Evolutionary conservation across 2,329 filamentous ascomycete genomes (phyloP).

Genomic region (Ploettnerulaceae sp.): DNA sequence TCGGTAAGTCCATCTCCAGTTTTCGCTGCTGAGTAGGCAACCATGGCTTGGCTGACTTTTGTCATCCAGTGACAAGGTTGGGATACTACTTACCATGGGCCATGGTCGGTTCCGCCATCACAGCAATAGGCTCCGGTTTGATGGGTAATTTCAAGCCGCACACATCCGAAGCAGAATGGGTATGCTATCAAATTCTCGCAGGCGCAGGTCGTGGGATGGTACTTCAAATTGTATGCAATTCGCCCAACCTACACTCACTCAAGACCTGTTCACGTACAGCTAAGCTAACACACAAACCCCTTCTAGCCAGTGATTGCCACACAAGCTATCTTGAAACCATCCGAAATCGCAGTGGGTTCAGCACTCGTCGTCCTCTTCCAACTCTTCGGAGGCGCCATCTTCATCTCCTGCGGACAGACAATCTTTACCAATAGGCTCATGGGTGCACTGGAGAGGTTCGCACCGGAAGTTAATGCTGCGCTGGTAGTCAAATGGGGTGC

Average conservation of each 20-base stretch:
- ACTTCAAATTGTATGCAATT: slow-evolving; percentile 22
- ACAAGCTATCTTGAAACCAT: slow-evolving; percentile 30
- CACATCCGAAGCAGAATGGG: slow-evolving; percentile 21
- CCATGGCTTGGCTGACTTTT: too few relatives aligned
- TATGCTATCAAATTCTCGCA: slow-evolving; percentile 26
- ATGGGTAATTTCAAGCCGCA: slow-evolving; percentile 30
- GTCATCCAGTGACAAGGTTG: slow-evolving; percentile 18
- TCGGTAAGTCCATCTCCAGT: slow-evolving; percentile 13
- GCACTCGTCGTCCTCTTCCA: slow-evolving; percentile 35
- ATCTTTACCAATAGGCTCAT: slow-evolving; percentile 34
- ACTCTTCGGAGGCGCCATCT: slow-evolving; percentile 32
- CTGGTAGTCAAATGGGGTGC: slow-evolving; percentile 39
- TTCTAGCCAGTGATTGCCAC: slow-evolving; percentile 30
- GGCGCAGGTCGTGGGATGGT: slow-evolving; percentile 22
- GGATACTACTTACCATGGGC: slow-evolving; percentile 36
- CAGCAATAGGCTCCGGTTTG: slow-evolving; percentile 33
- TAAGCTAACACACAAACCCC: too few relatives aligned
- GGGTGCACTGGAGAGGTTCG: slow-evolving; percentile 31
- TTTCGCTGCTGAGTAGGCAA: too few relatives aligned
- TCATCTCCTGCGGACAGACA: slow-evolving; percentile 30
- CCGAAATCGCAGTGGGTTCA: slow-evolving; percentile 32
- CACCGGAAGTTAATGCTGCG: slow-evolving; percentile 32
- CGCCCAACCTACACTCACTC: not conserved
- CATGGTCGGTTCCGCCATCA: slow-evolving; percentile 29
- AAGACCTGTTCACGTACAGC: too few relatives aligned